Evolutionary conservation across 352 stramenopile species (phyloP).

Genomic region (Phytophthora melonis): DNA sequence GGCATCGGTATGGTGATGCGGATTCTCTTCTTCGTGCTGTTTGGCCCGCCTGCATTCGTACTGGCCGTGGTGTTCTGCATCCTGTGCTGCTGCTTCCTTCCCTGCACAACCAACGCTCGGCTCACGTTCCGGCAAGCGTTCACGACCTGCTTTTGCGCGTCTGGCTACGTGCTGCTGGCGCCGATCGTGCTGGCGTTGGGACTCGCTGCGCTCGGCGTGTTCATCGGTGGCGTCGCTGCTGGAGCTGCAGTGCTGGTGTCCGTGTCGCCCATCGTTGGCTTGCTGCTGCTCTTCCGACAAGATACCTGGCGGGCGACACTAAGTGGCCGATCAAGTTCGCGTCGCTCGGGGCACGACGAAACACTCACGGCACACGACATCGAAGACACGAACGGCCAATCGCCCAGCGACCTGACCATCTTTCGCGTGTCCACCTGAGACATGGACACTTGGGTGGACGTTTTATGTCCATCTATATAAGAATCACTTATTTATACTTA

Average conservation of each 20-base stretch:
- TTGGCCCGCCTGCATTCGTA: constrained; percentile 68
- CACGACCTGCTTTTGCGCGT: constrained; percentile 70
- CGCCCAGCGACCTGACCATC: constrained; percentile 39
- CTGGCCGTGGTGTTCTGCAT: constrained; percentile 64
- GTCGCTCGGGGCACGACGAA: constrained; percentile 17
- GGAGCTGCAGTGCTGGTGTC: constrained; percentile 40
- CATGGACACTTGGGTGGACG: not conserved
- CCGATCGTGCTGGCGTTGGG: constrained; percentile 50
- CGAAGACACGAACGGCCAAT: constrained; percentile 42
- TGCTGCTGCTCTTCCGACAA: constrained; percentile 34
- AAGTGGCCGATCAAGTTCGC: constrained; percentile 21
- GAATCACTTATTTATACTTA: too few relatives aligned
- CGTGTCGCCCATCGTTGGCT: constrained; percentile 39
- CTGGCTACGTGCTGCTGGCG: constrained; percentile 62
- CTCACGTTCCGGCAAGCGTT: constrained; percentile 67
- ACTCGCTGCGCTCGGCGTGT: constrained; percentile 36
- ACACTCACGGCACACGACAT: constrained; percentile 33
- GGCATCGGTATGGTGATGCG: constrained; percentile 49
- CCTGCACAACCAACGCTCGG: constrained; percentile 55
- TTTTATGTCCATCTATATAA: too few relatives aligned
- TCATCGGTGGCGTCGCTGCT: constrained; percentile 35
- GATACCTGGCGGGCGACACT: constrained; percentile 15
- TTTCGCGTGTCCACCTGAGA: constrained; percentile 34
- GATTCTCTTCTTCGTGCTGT: constrained; percentile 68
- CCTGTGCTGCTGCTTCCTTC: constrained; percentile 73